These are phyloP conservation scores for Phytopythium vexans DNA, from an alignment of 352 stramenopile genomes.

Conservation along the genomic window DNA sequence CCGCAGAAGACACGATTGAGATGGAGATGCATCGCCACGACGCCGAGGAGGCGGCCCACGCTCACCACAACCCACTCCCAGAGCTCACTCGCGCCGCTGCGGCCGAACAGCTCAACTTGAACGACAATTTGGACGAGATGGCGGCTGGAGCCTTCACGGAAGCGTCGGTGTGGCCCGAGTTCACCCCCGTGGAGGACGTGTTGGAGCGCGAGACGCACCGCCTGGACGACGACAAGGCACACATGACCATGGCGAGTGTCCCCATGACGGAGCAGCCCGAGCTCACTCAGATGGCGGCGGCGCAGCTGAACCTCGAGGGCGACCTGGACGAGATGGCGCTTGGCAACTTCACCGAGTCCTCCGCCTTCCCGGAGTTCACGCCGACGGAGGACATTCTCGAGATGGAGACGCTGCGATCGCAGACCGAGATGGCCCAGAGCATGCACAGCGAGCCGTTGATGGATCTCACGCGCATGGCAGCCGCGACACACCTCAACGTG, in stretches of 20 bases:
- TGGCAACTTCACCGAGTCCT: constrained; percentile 56
- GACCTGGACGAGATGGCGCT: constrained; percentile 4
- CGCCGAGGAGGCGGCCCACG: not conserved
- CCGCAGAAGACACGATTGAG: constrained; percentile 50
- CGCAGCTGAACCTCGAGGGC: not conserved
- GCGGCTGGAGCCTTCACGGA: constrained; percentile 55
- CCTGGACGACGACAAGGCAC: constrained; percentile 6
- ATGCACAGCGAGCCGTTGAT: too few relatives aligned
- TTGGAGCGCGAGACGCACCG: constrained; percentile 34
- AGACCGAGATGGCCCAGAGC: too few relatives aligned
- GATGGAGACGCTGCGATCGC: too few relatives aligned
- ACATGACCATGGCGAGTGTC: not conserved
- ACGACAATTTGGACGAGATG: constrained; percentile 45
- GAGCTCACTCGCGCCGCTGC: constrained; percentile 12
- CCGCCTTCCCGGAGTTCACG: constrained; percentile 60
- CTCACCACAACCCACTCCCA: not conserved
- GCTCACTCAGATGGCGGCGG: not conserved
- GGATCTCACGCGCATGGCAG: not conserved
- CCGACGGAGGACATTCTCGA: constrained; percentile 44
- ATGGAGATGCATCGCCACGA: constrained; percentile 14
- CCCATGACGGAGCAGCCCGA: not conserved
- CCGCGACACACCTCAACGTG: constrained; percentile 23
- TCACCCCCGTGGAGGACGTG: constrained; percentile 50
- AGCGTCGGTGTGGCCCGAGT: constrained; percentile 63
- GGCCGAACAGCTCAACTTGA: constrained; percentile 21